Percentiles rank a stretch among this genome's conserved stretches.
Evolutionary conservation across 108 stramenopile genomes (phyloP).

Genomic region (Skeletonema potamos): DNA sequence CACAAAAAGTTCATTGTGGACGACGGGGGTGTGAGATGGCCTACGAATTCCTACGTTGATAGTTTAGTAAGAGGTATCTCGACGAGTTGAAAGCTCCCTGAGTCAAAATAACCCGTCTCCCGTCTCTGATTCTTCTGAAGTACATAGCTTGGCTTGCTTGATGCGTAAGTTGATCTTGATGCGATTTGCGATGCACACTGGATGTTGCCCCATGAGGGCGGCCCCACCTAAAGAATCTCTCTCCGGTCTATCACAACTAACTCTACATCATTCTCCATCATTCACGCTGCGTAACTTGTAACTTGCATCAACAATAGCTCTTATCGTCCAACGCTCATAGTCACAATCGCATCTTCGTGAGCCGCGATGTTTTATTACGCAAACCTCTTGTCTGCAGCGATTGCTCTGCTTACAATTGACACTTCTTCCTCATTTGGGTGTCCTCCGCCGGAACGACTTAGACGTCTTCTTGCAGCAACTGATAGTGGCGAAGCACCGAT

Average conservation of each 20-base stretch:
- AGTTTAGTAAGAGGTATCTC: no score
- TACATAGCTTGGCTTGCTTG: no score
- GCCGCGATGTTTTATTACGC: background rate
- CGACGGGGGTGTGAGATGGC: background rate
- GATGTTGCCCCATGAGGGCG: no score
- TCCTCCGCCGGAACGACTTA: constrained; percentile 51
- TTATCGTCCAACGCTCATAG: background rate
- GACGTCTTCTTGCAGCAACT: constrained; percentile 33
- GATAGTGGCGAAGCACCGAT: constrained; percentile 53
- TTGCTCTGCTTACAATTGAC: constrained; percentile 5
- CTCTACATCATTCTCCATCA: no score
- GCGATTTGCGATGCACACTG: no score
- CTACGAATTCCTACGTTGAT: background rate
- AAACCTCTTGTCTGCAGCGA: background rate
- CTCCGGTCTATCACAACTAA: no score
- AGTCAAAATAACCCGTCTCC: background rate
- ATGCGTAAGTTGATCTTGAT: no score
- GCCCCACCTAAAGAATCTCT: no score
- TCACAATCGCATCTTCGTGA: background rate
- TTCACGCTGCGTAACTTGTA: no score
- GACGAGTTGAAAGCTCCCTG: background rate
- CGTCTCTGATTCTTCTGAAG: no score
- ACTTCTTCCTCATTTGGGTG: constrained; percentile 25
- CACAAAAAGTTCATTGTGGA: background rate
- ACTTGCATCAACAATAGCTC: no score